Conservation (phyloP, 768 basidiomycete genomes). For the Xerocomellus dryophilus region DNA sequence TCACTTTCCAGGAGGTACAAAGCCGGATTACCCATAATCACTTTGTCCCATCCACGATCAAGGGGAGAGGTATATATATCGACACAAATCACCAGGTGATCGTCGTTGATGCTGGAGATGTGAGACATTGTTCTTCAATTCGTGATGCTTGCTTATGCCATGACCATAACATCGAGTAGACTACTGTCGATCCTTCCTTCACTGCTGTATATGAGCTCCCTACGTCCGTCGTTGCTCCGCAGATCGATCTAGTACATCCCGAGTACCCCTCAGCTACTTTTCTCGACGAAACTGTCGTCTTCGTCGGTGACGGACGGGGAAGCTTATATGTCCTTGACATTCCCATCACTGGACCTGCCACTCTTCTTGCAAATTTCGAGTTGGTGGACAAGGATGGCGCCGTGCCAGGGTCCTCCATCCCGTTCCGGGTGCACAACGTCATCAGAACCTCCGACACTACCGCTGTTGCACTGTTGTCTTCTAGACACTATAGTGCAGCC, state of each 20-base stretch:
- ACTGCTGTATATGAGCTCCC: constrained; percentile 60
- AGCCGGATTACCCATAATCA: constrained; percentile 86
- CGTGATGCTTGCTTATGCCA: constrained; percentile 4
- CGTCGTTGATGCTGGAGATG: constrained; percentile 53
- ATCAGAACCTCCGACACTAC: constrained; percentile 35
- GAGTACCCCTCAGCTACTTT: constrained; percentile 78
- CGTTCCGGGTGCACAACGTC: constrained; percentile 42
- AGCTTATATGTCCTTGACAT: constrained; percentile 57
- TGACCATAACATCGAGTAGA: constrained; percentile 42
- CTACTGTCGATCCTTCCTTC: constrained; percentile 48
- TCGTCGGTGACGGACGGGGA: constrained; percentile 73
- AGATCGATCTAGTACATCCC: constrained; percentile 40
- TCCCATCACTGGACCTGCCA: constrained; percentile 36
- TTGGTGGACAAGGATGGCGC: constrained; percentile 29
- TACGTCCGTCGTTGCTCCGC: constrained; percentile 43
- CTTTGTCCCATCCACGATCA: constrained; percentile 48
- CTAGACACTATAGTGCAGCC: constrained; percentile 43
- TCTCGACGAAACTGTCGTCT: constrained; percentile 44
- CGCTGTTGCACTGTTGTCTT: constrained; percentile 55
- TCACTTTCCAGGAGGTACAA: constrained; percentile 80
- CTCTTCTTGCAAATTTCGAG: constrained; percentile 52
- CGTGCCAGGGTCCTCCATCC: constrained; percentile 27
- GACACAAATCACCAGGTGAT: constrained; percentile 64
- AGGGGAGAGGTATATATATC: constrained; percentile 58
- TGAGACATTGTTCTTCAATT: constrained; percentile 36